Percentiles rank a stretch among this genome's conserved stretches.
These are phyloP conservation scores for Thelonectria discophora DNA, from an alignment of 2,329 filamentous ascomycete genomes.

Conservation along the genomic window DNA sequence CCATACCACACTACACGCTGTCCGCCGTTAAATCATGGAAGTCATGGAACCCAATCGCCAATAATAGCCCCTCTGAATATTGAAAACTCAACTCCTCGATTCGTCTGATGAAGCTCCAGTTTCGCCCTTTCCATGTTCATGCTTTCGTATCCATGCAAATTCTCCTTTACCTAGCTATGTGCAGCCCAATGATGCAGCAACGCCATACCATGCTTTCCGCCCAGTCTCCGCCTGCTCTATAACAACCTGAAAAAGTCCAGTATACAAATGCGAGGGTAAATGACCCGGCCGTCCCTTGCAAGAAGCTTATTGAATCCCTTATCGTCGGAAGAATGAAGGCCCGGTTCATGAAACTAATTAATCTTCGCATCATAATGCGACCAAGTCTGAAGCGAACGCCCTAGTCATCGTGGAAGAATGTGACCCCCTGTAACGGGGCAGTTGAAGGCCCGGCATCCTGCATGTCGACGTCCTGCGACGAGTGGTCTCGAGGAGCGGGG, in stretches of 20 bases:
- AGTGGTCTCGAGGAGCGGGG: conserved; percentile 46
- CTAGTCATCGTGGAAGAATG: conserved; percentile 62
- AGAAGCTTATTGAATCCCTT: conserved; percentile 34
- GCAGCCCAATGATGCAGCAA: conserved; percentile 46
- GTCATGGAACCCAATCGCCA: conserved; percentile 31
- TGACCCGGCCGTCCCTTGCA: conserved; percentile 36
- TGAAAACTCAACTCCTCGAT: conserved; percentile 40
- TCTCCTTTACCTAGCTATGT: conserved; percentile 36
- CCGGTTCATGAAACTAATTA: conserved; percentile 29
- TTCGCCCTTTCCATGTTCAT: conserved; percentile 39
- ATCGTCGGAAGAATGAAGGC: conserved; percentile 20
- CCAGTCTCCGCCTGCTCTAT: conserved; percentile 45
- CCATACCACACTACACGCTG: no score
- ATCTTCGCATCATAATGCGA: conserved; percentile 23
- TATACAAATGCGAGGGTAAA: conserved; percentile 43
- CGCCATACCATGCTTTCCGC: conserved; percentile 49
- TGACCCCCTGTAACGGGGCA: conserved; percentile 59
- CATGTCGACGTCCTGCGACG: conserved; percentile 63
- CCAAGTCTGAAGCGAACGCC: conserved; percentile 6
- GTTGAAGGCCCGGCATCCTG: conserved; percentile 64
- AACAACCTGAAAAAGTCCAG: conserved; percentile 43
- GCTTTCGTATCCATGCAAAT: conserved; percentile 43
- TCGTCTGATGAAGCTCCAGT: conserved; percentile 34
- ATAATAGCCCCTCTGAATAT: conserved; percentile 33
- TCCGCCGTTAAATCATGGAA: conserved; percentile 28